Evolutionary conservation across 2,329 filamentous ascomycete species (phyloP), one percentile per base, ranked within the genome.

Genomic region (Penicillium occitanis): DNA sequence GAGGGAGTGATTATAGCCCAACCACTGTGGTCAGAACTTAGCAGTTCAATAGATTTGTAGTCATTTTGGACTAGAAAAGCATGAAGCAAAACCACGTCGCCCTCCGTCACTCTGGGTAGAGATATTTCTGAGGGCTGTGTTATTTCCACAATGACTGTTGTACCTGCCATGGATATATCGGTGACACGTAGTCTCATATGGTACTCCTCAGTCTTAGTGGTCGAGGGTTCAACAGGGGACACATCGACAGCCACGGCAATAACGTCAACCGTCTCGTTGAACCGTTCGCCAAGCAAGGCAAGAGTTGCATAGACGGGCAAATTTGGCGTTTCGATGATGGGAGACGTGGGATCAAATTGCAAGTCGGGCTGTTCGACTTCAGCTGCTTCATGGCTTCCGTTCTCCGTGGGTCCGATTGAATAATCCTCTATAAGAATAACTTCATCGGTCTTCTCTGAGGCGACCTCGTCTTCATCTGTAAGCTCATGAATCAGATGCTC

Each of bases 1-100:
- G 69, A 69, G 46, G 69, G 69, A 44, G 72, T 68, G 69, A 83
- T 83, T 4, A 83, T 79, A 10, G 78, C 81, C 82, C 82, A 84
- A 11, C 81, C 76, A 66, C 81, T 83, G 17, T 74, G 74, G 13
- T 79, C 74, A 2, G 72, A 73, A 68, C 79, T 82, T 59, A 80
- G 68, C 2, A 84, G 73, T 66, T 77, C 76, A 61, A 80, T 71
- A 6, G 74, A 75, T 68, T 78, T 76, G 14, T 80, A 73, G 59
- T 76, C 72, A 66, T 73, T 80, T 48, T 78, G 75, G 8, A 83
- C 79, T 66, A 79, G 78, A 70, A 84, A 81, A 66, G 82, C 76
- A 14, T 81, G 77, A 8, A 84, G 74, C 1, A 84, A 71, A 40
- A 84, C 71, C 2, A 76, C 74, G 67, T 82, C 78, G 13, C 81